Percentiles rank a stretch among this genome's conserved stretches.
Evolutionary conservation across 306 rosid species (phyloP).

Genomic region (Cicer bijugum): DNA sequence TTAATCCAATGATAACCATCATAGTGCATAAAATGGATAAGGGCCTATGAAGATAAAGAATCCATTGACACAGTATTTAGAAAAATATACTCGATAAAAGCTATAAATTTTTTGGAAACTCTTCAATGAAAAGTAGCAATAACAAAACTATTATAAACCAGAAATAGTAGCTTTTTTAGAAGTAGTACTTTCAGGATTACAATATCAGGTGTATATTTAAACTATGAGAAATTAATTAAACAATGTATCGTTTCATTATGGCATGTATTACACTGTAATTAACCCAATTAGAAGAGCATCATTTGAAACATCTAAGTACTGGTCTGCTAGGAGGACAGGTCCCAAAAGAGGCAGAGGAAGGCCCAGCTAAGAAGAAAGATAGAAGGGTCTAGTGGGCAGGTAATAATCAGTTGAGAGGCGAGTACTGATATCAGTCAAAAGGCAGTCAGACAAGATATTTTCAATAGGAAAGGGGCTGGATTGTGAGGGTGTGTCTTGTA

Average conservation of each 20-base stretch:
- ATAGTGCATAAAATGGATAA: conserved; percentile 37
- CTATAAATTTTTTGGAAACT: conserved; percentile 30
- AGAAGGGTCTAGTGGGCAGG: not conserved
- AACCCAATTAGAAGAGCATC: not conserved
- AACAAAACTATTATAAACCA: conserved; percentile 5
- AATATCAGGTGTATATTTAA: conserved; percentile 4
- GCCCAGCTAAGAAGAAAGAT: not conserved
- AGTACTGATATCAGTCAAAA: not conserved
- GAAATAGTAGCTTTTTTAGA: not conserved
- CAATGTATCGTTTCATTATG: not conserved
- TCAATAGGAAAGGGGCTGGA: conserved; percentile 10
- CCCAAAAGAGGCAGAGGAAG: not conserved
- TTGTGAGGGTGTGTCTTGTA: not conserved
- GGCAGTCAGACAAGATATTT: conserved; percentile 5
- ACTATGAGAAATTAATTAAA: conserved; percentile 9
- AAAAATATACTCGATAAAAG: conserved; percentile 4
- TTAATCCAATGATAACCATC: conserved; percentile 22
- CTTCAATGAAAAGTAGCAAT: conserved; percentile 15
- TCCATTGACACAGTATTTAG: conserved; percentile 17
- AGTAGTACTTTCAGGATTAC: conserved; percentile 30
- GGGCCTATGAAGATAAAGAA: conserved; percentile 35
- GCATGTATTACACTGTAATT: not conserved
- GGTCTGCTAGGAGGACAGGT: not conserved
- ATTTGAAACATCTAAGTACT: conserved; percentile 7
- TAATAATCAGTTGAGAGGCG: not conserved